Conservation (phyloP, 352 stramenopile species). For the Phytophthora tubulina region DNA sequence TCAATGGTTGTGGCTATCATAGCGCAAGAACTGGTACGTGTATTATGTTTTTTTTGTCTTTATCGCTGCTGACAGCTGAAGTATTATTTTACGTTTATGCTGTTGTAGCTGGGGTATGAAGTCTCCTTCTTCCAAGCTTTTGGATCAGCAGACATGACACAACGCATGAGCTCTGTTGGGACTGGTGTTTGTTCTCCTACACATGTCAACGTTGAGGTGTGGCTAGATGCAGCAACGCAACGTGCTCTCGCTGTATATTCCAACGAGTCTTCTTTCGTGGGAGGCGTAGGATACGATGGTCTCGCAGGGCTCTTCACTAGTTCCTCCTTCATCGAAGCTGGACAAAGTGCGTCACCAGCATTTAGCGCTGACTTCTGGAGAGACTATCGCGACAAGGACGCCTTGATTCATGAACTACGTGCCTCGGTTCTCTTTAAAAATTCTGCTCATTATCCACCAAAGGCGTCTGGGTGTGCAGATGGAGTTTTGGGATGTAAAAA, state of each 20-base stretch:
- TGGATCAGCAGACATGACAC: constrained; percentile 23
- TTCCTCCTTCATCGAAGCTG: constrained; percentile 44
- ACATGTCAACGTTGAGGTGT: constrained; percentile 47
- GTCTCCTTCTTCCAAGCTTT: constrained; percentile 46
- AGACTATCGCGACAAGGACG: constrained; percentile 46
- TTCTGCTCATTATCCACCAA: constrained; percentile 38
- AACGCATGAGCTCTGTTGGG: constrained; percentile 56
- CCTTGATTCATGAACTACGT: constrained; percentile 39
- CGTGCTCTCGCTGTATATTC: constrained; percentile 24
- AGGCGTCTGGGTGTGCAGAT: constrained; percentile 33
- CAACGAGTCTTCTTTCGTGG: constrained; percentile 50
- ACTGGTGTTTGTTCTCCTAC: constrained; percentile 38
- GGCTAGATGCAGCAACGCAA: constrained; percentile 15
- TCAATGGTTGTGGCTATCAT: constrained; percentile 60
- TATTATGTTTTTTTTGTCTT: background rate
- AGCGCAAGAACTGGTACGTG: constrained; percentile 51
- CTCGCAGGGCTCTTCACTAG: constrained; percentile 54
- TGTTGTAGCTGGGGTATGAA: constrained; percentile 50
- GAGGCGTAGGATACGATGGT: constrained; percentile 53
- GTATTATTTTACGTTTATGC: background rate
- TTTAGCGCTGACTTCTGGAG: constrained; percentile 65
- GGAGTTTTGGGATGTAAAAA: constrained; percentile 49
- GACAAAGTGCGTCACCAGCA: constrained; percentile 25
- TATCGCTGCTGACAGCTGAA: background rate
- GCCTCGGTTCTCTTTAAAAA: constrained; percentile 40